Percentiles rank a stretch among this genome's conserved stretches.
These are phyloP conservation scores for Metarhizium humberi DNA, from an alignment of 2,329 filamentous ascomycete genomes.

Conservation along the genomic window DNA sequence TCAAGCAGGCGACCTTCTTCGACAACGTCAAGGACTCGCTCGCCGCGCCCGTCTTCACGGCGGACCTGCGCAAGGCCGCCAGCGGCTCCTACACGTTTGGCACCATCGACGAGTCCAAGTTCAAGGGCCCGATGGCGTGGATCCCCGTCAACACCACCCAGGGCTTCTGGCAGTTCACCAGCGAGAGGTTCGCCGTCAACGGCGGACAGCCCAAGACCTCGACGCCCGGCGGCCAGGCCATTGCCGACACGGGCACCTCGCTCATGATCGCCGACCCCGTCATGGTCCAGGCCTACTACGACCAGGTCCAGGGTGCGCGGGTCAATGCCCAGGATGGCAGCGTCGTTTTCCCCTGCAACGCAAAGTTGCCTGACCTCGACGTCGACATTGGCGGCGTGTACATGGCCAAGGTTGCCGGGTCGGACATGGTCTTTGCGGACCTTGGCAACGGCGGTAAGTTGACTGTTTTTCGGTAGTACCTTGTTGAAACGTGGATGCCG, in stretches of 20 bases:
- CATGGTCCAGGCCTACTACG: constrained; percentile 40
- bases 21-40: constrained; percentile 20
- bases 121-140: constrained; percentile 52
- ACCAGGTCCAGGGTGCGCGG: constrained; percentile 25
- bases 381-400: constrained; percentile 48
- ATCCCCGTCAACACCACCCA: constrained; percentile 49
- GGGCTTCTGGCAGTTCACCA: constrained; percentile 51
- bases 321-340: constrained; percentile 30
- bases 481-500: neutral
- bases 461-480: too few species aligned
- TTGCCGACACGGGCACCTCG: constrained; percentile 53
- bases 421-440: constrained; percentile 42
- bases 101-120: constrained; percentile 54
- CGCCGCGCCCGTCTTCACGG: constrained; percentile 49
- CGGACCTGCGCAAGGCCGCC: constrained; percentile 47
- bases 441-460: constrained; percentile 42
- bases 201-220: constrained; percentile 12
- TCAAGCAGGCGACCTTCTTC: constrained; percentile 33
- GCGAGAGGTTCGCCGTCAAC: constrained; percentile 13
- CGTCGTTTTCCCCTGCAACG: constrained; percentile 34
- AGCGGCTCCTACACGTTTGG: constrained; percentile 68
- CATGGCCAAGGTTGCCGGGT: constrained; percentile 46
- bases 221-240: constrained; percentile 33
- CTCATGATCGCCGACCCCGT: constrained; percentile 48
- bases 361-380: constrained; percentile 35